Evolutionary conservation across 371 early-diverging fungal species (phyloP).

Genomic region (Mortierella sp.): DNA sequence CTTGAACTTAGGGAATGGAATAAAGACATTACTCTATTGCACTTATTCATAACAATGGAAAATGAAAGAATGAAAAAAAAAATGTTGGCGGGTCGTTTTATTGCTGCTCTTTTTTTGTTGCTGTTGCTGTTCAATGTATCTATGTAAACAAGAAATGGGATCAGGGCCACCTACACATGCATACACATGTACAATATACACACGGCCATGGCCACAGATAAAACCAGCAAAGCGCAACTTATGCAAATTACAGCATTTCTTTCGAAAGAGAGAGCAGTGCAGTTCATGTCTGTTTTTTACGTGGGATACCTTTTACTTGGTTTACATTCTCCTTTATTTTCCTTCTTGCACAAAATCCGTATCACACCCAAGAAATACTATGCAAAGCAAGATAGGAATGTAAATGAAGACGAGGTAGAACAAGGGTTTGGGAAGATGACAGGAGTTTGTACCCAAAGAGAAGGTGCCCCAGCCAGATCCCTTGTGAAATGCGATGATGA

Average conservation of each 20-base stretch:
- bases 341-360: background rate
- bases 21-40: background rate
- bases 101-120: background rate
- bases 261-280: background rate
- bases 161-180: background rate
- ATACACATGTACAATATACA: background rate
- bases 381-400: background rate
- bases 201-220: no score
- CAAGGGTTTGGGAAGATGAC: background rate
- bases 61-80: background rate
- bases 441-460: background rate
- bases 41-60: background rate
- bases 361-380: background rate
- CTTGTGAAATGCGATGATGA: background rate
- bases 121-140: background rate
- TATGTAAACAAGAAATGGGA: background rate
- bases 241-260: background rate
- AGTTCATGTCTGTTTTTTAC: background rate
- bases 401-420: background rate
- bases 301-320: background rate
- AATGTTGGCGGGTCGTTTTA: background rate
- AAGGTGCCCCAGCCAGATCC: background rate
- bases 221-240: background rate
- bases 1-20: constrained; percentile 13
- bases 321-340: background rate